Base-by-base conservation (phyloP, 1,284 basidiomycete genomes). In the Melampsora americana region DNA sequence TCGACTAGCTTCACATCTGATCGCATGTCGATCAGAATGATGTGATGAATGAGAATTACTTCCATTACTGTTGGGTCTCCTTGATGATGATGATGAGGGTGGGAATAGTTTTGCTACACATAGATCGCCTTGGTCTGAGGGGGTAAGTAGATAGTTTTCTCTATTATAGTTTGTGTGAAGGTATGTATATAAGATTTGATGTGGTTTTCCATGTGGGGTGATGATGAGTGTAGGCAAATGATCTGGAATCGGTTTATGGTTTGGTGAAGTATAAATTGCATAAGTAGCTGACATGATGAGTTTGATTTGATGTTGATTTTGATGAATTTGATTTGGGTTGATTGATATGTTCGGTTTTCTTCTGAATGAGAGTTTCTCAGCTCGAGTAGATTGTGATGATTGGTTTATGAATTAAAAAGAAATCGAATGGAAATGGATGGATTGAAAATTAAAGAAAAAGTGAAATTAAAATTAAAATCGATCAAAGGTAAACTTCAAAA, bases 51-150 rank as follows among this genome's bases (percentile, higher is more conserved):
- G 39, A 42, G 59, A 7, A 26, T 26, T 42, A 65, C 20, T 26
- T 46, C 20, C 39, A 65, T 32, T 9, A 32, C 62, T 53, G 9
- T 67, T 67, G 14, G 89, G 90, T 78, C 84, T 85, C 44, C 80
- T 84, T 23, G 83, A 81, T 18, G 83, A 80, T 74, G 68, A 69
- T 77, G 87, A 85, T 78, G 89, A 87, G 66, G 94, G 94, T 5
- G 95, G 96, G 82, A 96, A 96, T 76, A 99, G 89, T 86, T 99
- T 99, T 80, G 95, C 95, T 79, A 99, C 96, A 83, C 96, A 99
- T 79, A 99, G 90, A 85, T 99, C 95, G 79, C 95, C 95, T 84
- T 97, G 94, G 0, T 94, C 94, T 2, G 96, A 96, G 11, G 94
- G 94, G 0, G 95, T 99, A 82, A 99, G 86, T 82, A 99, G 92